Conservation (phyloP, 1,284 basidiomycete species). For the Ganoderma sinense region DNA sequence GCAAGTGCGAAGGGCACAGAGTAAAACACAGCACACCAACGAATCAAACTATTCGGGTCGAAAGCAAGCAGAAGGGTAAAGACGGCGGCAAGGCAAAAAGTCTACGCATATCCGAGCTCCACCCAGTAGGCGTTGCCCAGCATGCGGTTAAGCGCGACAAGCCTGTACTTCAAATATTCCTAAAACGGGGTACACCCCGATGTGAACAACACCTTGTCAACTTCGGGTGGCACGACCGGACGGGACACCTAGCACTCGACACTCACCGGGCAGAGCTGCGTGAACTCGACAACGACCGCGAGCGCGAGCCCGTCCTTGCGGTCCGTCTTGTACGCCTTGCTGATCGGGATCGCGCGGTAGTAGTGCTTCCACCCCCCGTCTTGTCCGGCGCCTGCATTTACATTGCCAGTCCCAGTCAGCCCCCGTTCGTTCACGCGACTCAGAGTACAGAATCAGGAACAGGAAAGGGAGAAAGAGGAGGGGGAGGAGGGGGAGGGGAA, state of each 20-base stretch:
- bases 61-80: not conserved
- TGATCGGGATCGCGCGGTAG: slow-evolving; percentile 2
- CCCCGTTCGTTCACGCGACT: too few relatives aligned
- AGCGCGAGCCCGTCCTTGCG: slow-evolving; percentile 1
- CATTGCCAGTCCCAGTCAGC: not conserved
- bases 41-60: not conserved
- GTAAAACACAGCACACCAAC: not conserved
- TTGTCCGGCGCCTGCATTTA: not conserved
- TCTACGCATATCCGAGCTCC: not conserved
- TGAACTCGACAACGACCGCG: slow-evolving; percentile 1
- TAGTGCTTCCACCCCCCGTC: slow-evolving; percentile 1
- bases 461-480: too few relatives aligned
- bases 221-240: not conserved
- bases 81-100: not conserved
- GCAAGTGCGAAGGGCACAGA: not conserved
- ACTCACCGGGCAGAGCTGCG: not conserved
- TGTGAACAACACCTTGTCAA: not conserved
- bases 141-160: not conserved
- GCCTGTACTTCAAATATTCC: slow-evolving; percentile 1
- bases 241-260: not conserved
- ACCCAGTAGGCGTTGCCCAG: not conserved
- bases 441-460: too few relatives aligned
- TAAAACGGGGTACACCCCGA: not conserved
- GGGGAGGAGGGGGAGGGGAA: too few relatives aligned
- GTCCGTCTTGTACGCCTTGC: slow-evolving; percentile 1